Conservation (phyloP, 1,284 basidiomycete species). For the Melampsora occidentalis region DNA sequence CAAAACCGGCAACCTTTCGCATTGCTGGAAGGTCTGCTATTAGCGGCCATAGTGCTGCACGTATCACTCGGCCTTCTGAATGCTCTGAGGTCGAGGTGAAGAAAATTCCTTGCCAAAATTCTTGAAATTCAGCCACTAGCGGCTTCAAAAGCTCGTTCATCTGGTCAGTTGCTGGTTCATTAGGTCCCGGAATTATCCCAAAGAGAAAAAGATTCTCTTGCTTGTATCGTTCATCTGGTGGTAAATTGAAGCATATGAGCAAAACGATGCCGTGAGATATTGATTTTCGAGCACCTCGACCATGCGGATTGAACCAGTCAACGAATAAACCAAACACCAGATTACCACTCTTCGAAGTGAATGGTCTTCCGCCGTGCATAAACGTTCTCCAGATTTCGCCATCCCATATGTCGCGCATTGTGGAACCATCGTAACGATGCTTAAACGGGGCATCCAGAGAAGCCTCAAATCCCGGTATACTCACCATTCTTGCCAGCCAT, state of each 20-base stretch:
- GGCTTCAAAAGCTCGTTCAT: slow-evolving; percentile 7
- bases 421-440: not conserved
- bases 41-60: not conserved
- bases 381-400: slow-evolving; percentile 22
- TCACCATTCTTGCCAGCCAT: not conserved
- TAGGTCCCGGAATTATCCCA: slow-evolving; percentile 16
- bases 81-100: not conserved
- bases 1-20: slow-evolving; percentile 23
- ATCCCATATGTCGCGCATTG: slow-evolving; percentile 29
- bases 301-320: no score
- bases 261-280: no score
- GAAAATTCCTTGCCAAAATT: not conserved
- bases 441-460: not conserved
- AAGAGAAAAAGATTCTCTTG: no score
- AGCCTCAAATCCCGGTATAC: not conserved
- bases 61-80: not conserved
- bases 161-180: slow-evolving; percentile 5
- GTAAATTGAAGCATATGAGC: no score
- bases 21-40: slow-evolving; percentile 28
- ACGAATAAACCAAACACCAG: not conserved
- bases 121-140: not conserved
- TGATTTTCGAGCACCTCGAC: no score
- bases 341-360: slow-evolving; percentile 14
- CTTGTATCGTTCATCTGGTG: slow-evolving; percentile 4
- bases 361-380: not conserved